These are phyloP conservation scores for Phytophthora capsici DNA, from an alignment of 352 stramenopile genomes.

Conservation along the genomic window DNA sequence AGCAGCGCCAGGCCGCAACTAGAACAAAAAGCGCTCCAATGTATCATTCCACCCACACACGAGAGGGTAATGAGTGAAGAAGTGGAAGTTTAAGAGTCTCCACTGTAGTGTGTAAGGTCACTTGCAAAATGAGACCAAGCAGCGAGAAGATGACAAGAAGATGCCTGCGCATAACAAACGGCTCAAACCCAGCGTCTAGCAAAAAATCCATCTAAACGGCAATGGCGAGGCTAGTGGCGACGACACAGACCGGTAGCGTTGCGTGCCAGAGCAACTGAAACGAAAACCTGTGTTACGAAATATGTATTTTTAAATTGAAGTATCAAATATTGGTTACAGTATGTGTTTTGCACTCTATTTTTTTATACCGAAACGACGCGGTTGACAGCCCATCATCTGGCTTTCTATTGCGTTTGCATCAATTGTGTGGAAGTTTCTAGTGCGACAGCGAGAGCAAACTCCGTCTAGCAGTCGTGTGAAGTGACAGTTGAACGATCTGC, in stretches of 20 bases:
- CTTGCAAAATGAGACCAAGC: slow-evolving; percentile 33
- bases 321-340: not conserved
- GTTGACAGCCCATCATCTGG: slow-evolving; percentile 1
- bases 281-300: slow-evolving; percentile 8
- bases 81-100: slow-evolving; percentile 10
- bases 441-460: slow-evolving; percentile 5
- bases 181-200: not conserved
- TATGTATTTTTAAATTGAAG: not conserved
- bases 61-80: slow-evolving; percentile 16
- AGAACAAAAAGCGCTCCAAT: slow-evolving; percentile 6
- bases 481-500: not conserved
- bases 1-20: slow-evolving; percentile 13
- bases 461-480: slow-evolving; percentile 1
- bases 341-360: slow-evolving; percentile 5
- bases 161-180: slow-evolving; percentile 1
- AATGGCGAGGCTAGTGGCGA: slow-evolving; percentile 7
- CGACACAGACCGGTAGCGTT: slow-evolving; percentile 5
- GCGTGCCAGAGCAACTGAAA: slow-evolving; percentile 17
- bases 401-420: slow-evolving; percentile 3
- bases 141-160: slow-evolving; percentile 17
- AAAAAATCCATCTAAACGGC: slow-evolving; percentile 23
- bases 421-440: slow-evolving; percentile 15
- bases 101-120: slow-evolving; percentile 23
- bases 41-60: slow-evolving; percentile 13
- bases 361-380: slow-evolving; percentile 26